These are phyloP conservation scores for Gossypium lobatum DNA, from an alignment of 441 rosid genomes.

Conservation along the genomic window DNA sequence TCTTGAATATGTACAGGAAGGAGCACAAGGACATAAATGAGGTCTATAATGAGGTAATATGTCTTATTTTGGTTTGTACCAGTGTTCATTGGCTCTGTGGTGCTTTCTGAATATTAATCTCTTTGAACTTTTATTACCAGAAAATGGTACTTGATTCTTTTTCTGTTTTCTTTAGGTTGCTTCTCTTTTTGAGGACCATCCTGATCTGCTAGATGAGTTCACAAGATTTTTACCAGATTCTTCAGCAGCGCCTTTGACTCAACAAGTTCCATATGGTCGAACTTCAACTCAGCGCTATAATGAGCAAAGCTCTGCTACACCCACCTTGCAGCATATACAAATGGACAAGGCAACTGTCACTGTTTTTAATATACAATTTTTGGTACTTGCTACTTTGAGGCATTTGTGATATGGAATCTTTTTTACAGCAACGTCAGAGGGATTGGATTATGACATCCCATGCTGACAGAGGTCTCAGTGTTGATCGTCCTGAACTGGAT, in stretches of 20 bases:
- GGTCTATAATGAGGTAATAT: constrained; percentile 83
- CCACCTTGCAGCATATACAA: constrained; percentile 50
- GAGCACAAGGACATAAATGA: constrained; percentile 89
- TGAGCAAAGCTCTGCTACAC: constrained; percentile 49
- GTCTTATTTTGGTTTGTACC: constrained; percentile 8
- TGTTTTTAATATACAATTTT: background rate
- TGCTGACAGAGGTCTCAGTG: constrained; percentile 57
- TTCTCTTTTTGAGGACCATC: constrained; percentile 73
- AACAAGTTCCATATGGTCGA: constrained; percentile 43
- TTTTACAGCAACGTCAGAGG: constrained; percentile 56
- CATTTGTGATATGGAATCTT: constrained; percentile 17
- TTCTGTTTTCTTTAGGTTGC: constrained; percentile 52
- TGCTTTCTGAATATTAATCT: constrained; percentile 2
- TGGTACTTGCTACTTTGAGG: background rate
- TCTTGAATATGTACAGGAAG: constrained; percentile 86
- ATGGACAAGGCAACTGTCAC: constrained; percentile 56
- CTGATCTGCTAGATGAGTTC: constrained; percentile 91
- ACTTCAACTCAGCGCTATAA: constrained; percentile 50
- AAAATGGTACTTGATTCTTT: background rate
- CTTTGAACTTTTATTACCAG: background rate
- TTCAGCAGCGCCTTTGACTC: constrained; percentile 48
- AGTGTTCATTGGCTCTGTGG: background rate
- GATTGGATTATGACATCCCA: constrained; percentile 53
- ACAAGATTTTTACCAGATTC: constrained; percentile 80
- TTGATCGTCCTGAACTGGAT: constrained; percentile 71